These are phyloP conservation scores for Zasmidium cellare DNA, from an alignment of 2,329 filamentous ascomycete species.

Conservation along the genomic window DNA sequence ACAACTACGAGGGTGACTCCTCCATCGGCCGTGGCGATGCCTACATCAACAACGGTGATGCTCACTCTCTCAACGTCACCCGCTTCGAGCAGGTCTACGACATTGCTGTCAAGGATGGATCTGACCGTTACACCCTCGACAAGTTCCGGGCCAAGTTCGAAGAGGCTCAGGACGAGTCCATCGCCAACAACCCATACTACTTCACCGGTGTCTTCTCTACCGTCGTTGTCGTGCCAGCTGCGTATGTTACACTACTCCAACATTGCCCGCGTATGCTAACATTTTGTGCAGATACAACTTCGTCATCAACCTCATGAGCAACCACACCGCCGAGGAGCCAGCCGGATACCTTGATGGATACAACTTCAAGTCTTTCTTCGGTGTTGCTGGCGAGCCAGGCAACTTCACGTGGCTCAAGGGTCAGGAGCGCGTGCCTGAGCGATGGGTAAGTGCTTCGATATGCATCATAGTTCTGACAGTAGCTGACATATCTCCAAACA, in stretches of 20 bases:
- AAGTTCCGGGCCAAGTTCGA: constrained; percentile 25
- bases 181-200: constrained; percentile 36
- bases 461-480: too few species aligned
- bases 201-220: constrained; percentile 32
- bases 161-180: constrained; percentile 30
- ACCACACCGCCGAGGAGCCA: constrained; percentile 21
- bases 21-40: constrained; percentile 26
- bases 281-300: constrained; percentile 34
- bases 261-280: too few species aligned
- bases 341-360: constrained; percentile 23
- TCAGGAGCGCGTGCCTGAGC: constrained; percentile 39
- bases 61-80: constrained; percentile 27
- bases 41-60: constrained; percentile 29
- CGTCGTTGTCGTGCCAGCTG: constrained; percentile 27
- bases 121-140: constrained; percentile 26
- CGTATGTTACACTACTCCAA: too few species aligned
- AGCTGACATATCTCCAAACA: neutral
- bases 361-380: constrained; percentile 27
- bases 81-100: constrained; percentile 27
- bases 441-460: constrained; percentile 33
- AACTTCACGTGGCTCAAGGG: constrained; percentile 20
- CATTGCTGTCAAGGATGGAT: constrained; percentile 21
- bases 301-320: constrained; percentile 29
- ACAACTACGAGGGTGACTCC: constrained; percentile 36
- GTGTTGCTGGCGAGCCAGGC: constrained; percentile 23